Evolutionary conservation across 2,329 filamentous ascomycete species (phyloP).

Genomic region (Monosporascus sp.): DNA sequence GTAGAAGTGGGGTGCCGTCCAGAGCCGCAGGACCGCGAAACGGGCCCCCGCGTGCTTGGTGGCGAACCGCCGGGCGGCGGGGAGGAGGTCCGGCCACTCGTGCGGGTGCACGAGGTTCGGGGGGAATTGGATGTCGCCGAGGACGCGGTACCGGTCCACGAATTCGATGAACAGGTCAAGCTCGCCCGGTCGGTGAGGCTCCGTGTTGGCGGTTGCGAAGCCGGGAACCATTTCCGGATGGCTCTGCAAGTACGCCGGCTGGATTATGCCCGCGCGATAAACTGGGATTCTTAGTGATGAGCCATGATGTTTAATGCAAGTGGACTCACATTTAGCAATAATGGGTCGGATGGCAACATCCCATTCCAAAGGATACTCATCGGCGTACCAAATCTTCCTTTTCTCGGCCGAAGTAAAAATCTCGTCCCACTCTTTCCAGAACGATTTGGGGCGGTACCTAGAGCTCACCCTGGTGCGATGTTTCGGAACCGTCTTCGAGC

Average conservation of each 20-base stretch:
- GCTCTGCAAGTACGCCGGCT: slow-evolving; percentile 18
- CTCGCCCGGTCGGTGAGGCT: slow-evolving; percentile 27
- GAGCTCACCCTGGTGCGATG: slow-evolving; percentile 32
- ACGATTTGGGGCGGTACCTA: slow-evolving; percentile 28
- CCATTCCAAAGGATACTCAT: slow-evolving; percentile 32
- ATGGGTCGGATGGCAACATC: slow-evolving; percentile 34
- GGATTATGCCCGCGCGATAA: slow-evolving; percentile 40
- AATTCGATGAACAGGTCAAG: slow-evolving; percentile 41
- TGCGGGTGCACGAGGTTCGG: slow-evolving; percentile 25
- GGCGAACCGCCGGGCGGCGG: slow-evolving; percentile 25
- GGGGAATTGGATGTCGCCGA: slow-evolving; percentile 20
- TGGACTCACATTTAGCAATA: slow-evolving; percentile 28
- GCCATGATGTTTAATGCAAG: not conserved
- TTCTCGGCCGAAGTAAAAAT: slow-evolving; percentile 18
- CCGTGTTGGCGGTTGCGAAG: slow-evolving; percentile 30
- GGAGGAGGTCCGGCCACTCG: slow-evolving; percentile 28
- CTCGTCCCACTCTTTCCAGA: slow-evolving; percentile 32
- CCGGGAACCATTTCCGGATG: slow-evolving; percentile 27
- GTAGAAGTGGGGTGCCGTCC: slow-evolving; percentile 44
- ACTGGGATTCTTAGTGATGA: slow-evolving; percentile 27
- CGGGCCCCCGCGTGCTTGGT: slow-evolving; percentile 15
- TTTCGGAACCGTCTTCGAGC: slow-evolving; percentile 32
- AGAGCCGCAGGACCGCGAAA: slow-evolving; percentile 40
- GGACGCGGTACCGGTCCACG: slow-evolving; percentile 17
- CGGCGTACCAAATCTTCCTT: slow-evolving; percentile 11